A percentile compares a stretch with the other conserved stretches of the same genome.
Conservation (phyloP, 345 rosid species). For the Rhodamnia argentea region DNA sequence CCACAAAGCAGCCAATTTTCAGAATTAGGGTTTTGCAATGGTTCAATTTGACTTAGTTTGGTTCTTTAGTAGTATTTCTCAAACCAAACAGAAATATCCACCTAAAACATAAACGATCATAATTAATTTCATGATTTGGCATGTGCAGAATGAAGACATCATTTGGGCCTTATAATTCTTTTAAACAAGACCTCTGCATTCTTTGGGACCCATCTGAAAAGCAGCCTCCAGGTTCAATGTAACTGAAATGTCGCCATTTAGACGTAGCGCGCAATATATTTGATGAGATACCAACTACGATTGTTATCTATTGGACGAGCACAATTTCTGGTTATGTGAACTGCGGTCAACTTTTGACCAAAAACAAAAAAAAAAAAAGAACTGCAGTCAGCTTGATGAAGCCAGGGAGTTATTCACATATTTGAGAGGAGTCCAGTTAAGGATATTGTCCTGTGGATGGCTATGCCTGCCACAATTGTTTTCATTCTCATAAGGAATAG, state of each 20-base stretch:
- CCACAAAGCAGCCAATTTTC: background rate
- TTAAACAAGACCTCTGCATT: background rate
- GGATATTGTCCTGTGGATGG: constrained; percentile 69
- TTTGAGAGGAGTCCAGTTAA: constrained; percentile 53
- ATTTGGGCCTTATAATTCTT: background rate
- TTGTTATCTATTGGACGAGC: constrained; percentile 63
- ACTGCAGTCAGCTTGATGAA: constrained; percentile 33
- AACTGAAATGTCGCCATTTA: constrained; percentile 51
- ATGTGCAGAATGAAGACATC: background rate
- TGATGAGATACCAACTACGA: constrained; percentile 32
- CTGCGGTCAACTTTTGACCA: constrained; percentile 16
- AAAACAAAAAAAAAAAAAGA: background rate
- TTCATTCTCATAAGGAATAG: background rate
- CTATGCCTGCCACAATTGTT: constrained; percentile 20
- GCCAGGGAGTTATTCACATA: constrained; percentile 31
- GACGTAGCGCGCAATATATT: constrained; percentile 29
- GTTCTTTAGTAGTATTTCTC: background rate
- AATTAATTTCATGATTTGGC: background rate
- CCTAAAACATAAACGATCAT: background rate
- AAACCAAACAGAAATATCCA: background rate
- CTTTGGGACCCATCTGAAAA: background rate
- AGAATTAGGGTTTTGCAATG: background rate
- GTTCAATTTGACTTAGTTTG: background rate
- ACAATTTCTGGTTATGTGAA: constrained; percentile 59
- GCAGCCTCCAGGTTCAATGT: constrained; percentile 14